Evolutionary conservation across 768 basidiomycete species (phyloP).

Genomic region (Gloeopeniophorella convolvens): DNA sequence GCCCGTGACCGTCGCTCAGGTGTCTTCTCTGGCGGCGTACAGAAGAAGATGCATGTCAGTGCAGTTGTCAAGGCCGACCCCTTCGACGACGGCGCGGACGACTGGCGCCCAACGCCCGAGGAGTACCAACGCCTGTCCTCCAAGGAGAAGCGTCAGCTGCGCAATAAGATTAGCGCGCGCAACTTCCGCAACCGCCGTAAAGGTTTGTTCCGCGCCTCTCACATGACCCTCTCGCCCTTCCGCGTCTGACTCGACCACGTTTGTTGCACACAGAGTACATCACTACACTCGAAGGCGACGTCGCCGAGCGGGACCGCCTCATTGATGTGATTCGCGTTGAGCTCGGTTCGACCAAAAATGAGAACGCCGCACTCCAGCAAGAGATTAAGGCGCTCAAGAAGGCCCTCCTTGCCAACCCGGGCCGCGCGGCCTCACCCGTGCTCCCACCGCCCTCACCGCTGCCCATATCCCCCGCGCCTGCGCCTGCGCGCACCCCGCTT

Average conservation of each 20-base stretch:
- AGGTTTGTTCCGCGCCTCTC: slow-evolving; percentile 40
- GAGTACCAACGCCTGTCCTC: slow-evolving; percentile 93
- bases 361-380: slow-evolving; percentile 77
- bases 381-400: slow-evolving; percentile 72
- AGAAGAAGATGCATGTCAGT: slow-evolving; percentile 43
- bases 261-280: slow-evolving; percentile 68
- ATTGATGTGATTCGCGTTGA: slow-evolving; percentile 84
- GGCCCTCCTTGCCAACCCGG: slow-evolving; percentile 64
- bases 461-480: slow-evolving; percentile 21
- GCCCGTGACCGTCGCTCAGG: slow-evolving; percentile 59
- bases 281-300: slow-evolving; percentile 85
- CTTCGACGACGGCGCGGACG: slow-evolving; percentile 55
- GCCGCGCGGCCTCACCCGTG: slow-evolving; percentile 31
- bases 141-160: slow-evolving; percentile 92
- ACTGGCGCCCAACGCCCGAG: slow-evolving; percentile 85
- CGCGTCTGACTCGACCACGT: not conserved
- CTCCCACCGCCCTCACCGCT: slow-evolving; percentile 44
- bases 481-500: slow-evolving; percentile 22
- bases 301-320: slow-evolving; percentile 86
- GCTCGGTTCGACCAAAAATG: slow-evolving; percentile 68
- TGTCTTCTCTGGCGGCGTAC: slow-evolving; percentile 66
- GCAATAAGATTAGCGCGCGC: slow-evolving; percentile 95
- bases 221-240: slow-evolving; percentile 1
- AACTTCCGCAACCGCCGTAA: slow-evolving; percentile 95
- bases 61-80: slow-evolving; percentile 35